phyloP scores from a whole-genome alignment of 805 yeast species.

The Kazachstania kunashirensis region DNA sequence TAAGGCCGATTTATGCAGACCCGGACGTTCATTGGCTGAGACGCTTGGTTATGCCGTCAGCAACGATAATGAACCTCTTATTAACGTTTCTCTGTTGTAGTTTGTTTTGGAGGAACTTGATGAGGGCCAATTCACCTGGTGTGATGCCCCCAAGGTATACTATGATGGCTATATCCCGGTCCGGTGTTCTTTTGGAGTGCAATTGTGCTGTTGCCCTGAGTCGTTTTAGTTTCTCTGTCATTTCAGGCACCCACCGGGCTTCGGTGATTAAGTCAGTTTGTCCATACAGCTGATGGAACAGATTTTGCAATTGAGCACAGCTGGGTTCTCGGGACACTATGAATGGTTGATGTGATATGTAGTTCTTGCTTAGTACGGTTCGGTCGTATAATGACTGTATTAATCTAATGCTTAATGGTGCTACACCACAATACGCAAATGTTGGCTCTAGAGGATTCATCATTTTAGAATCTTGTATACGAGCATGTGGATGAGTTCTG shows the following conservation, averaged over 20 bases:
- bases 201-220: too few species aligned
- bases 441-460: conserved; percentile 25
- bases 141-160: conserved; percentile 79
- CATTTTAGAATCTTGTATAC: conserved; percentile 10
- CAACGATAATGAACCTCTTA: conserved; percentile 36
- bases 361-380: conserved; percentile 35
- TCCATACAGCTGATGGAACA: conserved; percentile 24
- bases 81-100: conserved; percentile 28
- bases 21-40: conserved; percentile 1
- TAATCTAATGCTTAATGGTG: conserved; percentile 64
- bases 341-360: conserved; percentile 27
- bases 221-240: conserved; percentile 5
- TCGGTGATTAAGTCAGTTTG: conserved; percentile 8
- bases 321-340: conserved; percentile 24
- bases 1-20: too few species aligned
- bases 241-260: conserved; percentile 18
- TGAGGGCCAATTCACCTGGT: conserved; percentile 68
- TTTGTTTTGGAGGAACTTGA: conserved; percentile 48
- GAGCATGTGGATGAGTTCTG: conserved; percentile 7
- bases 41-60: conserved; percentile 42
- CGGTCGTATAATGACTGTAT: conserved; percentile 60
- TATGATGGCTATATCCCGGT: conserved; percentile 32
- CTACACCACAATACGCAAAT: conserved; percentile 71
- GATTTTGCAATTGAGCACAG: conserved; percentile 13
- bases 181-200: background rate